Evolutionary conservation across 2,329 filamentous ascomycete species (phyloP).

Genomic region (Blumeriella jaapii): DNA sequence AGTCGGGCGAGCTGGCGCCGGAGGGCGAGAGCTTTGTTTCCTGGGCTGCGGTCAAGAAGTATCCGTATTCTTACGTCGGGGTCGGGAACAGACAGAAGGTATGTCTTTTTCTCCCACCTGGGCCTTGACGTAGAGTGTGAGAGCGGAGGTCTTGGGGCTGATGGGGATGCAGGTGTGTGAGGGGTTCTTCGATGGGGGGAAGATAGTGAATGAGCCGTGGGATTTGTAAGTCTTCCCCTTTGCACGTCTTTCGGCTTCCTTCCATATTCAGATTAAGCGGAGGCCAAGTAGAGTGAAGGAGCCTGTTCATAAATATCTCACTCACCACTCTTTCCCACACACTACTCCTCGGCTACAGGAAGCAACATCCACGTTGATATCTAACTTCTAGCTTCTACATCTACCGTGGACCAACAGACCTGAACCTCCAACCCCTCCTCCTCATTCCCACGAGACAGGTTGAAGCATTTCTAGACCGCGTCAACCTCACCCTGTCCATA

Average conservation of each 20-base stretch:
- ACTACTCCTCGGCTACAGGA: not conserved
- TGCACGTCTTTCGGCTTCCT: not conserved
- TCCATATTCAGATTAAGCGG: no score
- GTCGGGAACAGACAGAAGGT: conserved; percentile 39
- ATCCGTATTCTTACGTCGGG: conserved; percentile 48
- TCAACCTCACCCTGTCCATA: conserved; percentile 48
- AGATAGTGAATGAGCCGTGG: conserved; percentile 5
- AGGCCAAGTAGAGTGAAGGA: no score
- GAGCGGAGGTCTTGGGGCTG: no score
- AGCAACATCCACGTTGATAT: not conserved
- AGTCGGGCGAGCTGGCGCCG: conserved; percentile 20
- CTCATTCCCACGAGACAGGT: conserved; percentile 60
- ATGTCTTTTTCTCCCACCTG: conserved; percentile 5
- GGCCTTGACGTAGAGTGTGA: no score
- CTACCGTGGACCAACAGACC: conserved; percentile 36
- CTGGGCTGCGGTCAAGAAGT: conserved; percentile 43
- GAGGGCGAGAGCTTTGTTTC: conserved; percentile 33
- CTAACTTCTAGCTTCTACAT: conserved; percentile 50
- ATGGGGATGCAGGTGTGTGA: conserved; percentile 1
- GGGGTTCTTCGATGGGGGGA: conserved; percentile 3
- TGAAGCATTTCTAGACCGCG: conserved; percentile 46
- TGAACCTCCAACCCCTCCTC: conserved; percentile 43
- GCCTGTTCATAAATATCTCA: not conserved
- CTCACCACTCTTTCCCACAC: no score
- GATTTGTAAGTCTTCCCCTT: conserved; percentile 4